Conservation (phyloP, 352 stramenopile genomes). For the Phytophthora sojae region DNA sequence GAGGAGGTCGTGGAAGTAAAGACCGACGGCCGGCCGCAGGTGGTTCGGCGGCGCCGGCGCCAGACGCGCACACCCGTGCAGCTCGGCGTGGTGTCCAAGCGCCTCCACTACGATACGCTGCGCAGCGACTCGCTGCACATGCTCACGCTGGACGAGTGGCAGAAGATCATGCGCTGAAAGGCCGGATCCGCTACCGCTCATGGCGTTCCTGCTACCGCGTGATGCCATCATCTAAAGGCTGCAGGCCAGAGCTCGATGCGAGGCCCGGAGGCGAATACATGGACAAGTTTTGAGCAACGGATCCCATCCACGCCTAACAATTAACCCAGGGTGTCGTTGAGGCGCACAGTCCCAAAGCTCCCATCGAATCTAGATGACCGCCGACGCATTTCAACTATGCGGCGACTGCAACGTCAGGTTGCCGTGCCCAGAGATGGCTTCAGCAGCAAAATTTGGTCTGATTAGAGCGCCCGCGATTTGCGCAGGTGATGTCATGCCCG, state of each 20-base stretch:
- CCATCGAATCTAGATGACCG: neutral
- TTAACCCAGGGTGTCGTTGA: too few species aligned
- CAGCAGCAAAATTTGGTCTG: slow-evolving; percentile 19
- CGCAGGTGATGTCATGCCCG: slow-evolving; percentile 7
- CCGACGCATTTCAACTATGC: slow-evolving; percentile 12
- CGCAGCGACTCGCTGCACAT: slow-evolving; percentile 58
- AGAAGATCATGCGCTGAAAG: slow-evolving; percentile 58
- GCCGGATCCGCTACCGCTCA: neutral
- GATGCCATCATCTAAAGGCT: neutral
- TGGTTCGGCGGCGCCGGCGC: slow-evolving; percentile 39
- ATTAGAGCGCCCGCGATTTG: slow-evolving; percentile 19
- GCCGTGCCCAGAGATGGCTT: slow-evolving; percentile 9
- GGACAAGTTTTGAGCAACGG: too few species aligned
- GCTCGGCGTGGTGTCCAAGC: slow-evolving; percentile 64
- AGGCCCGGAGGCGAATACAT: too few species aligned
- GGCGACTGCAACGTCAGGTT: neutral
- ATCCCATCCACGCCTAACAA: too few species aligned
- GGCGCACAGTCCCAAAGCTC: neutral
- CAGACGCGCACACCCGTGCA: slow-evolving; percentile 48
- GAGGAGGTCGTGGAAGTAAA: slow-evolving; percentile 58
- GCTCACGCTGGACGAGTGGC: slow-evolving; percentile 68
- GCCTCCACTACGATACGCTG: slow-evolving; percentile 63
- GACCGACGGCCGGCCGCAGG: slow-evolving; percentile 44
- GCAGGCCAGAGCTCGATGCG: too few species aligned
- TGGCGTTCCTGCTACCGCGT: neutral